Percentiles rank a stretch among this genome's conserved stretches.
Evolutionary conservation across 2,329 filamentous ascomycete species (phyloP).

Genomic region (Helicocarpus griseus): DNA sequence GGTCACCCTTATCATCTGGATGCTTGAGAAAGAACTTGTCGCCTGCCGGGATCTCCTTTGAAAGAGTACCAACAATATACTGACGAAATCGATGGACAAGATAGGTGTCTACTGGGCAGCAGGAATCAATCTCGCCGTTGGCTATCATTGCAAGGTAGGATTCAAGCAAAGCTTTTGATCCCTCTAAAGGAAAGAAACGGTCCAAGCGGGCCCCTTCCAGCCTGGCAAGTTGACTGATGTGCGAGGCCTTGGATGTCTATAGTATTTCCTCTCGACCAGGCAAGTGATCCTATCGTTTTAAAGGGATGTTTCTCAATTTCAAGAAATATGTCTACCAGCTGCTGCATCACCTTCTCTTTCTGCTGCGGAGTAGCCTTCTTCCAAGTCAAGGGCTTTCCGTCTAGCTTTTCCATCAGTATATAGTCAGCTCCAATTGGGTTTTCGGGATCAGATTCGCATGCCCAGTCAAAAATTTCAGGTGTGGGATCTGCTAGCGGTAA

Average conservation of each 20-base stretch:
- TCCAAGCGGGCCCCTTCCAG: constrained; percentile 22
- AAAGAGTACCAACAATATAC: no score
- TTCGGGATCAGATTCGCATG: no score
- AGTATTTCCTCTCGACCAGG: constrained; percentile 20
- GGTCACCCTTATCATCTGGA: constrained; percentile 41
- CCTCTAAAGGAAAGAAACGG: constrained; percentile 27
- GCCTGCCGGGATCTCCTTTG: constrained; percentile 17
- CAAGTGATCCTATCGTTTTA: constrained; percentile 27
- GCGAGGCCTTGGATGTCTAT: no score
- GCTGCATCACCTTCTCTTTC: constrained; percentile 26
- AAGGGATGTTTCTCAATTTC: constrained; percentile 32
- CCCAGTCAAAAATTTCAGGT: no score
- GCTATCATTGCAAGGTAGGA: constrained; percentile 26
- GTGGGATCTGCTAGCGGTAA: no score
- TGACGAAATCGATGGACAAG: constrained; percentile 35
- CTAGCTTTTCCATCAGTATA: no score
- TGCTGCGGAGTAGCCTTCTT: no score
- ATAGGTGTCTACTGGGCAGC: constrained; percentile 25
- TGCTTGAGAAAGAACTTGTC: constrained; percentile 38
- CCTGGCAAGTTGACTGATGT: constrained; percentile 31
- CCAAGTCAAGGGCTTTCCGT: no score
- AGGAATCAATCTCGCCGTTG: constrained; percentile 20
- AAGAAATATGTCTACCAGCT: constrained; percentile 32
- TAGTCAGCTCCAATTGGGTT: no score
- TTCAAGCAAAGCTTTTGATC: no score